A percentile compares a stretch with the other conserved stretches of the same genome.
Evolutionary conservation across 2,329 filamentous ascomycete species (phyloP).

Genomic region (Neofusicoccum laricinum): DNA sequence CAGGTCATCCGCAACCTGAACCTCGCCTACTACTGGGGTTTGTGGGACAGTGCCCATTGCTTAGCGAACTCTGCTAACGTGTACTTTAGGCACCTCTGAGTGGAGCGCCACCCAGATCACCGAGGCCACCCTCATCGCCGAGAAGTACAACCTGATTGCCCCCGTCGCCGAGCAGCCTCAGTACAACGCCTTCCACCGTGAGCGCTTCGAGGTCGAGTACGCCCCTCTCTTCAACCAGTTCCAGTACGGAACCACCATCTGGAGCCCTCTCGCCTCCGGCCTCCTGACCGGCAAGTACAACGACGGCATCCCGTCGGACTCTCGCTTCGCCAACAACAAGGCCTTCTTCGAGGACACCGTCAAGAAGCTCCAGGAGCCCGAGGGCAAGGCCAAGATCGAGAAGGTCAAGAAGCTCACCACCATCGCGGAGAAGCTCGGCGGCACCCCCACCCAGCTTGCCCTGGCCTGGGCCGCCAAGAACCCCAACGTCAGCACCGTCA

Average conservation of each 20-base stretch:
- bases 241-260: constrained; percentile 57
- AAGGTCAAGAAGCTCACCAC: constrained; percentile 56
- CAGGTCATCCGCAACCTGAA: constrained; percentile 54
- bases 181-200: constrained; percentile 61
- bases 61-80: background rate
- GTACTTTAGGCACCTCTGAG: constrained; percentile 47
- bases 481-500: constrained; percentile 56
- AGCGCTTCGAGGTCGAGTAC: constrained; percentile 62
- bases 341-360: constrained; percentile 58
- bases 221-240: constrained; percentile 56
- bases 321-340: constrained; percentile 58
- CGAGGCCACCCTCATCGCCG: constrained; percentile 58
- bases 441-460: constrained; percentile 51
- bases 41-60: background rate
- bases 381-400: constrained; percentile 53
- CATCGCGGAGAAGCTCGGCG: constrained; percentile 49
- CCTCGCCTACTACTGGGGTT: constrained; percentile 61
- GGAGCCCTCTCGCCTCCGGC: constrained; percentile 55
- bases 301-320: constrained; percentile 59
- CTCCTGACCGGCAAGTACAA: constrained; percentile 64
- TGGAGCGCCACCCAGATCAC: constrained; percentile 60
- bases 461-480: constrained; percentile 61
- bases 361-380: constrained; percentile 48
- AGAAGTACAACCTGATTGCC: constrained; percentile 62
- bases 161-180: constrained; percentile 55